Base-by-base conservation (phyloP, 116 monocot genomes). In the Posidonia oceanica region DNA sequence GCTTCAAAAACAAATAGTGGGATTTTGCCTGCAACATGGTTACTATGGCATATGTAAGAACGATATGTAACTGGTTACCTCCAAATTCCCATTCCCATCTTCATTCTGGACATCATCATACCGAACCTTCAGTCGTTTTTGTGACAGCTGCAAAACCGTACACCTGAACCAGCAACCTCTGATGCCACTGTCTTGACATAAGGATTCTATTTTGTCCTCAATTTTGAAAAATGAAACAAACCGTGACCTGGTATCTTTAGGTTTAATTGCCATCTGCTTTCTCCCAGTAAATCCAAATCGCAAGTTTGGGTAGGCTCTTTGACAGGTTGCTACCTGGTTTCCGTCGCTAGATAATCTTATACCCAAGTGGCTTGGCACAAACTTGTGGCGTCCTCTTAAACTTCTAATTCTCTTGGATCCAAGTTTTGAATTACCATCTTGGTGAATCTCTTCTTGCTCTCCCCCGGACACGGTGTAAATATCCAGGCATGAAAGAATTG, bases 151-250 rank as follows among this genome's bases (percentile, higher is more conserved):
- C 51, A 87, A 72, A 66, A 97, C 80, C 37, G 83, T 87, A 71
- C 97, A 89, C 65, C 75, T 87, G 69, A 97, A 97, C 97, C 97
- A 97, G 76, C 97, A 97, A 17, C 97, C 97, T 77, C 92, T 83
- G 69, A 97, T 89, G 54, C 97, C 97, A 70, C 89, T 92, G 54
- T 97, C 97, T 79, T 92, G 92, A 76, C 93, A 89, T 60, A 97
- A 78, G n/a, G 84, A 22, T 67, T 97, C 97, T 73, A 97, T 82
- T 68, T 84, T 92, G 48, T 92, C 85, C 36, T 82, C 83, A 65
- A 80, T 57, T 23, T 64, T 74, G 62, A 80, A 97, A 23, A 83
- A 83, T 16, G 72, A 82, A 51, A 48, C 52, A 57, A 59, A 51
- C 56, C 62, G 41, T 75, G 71, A 76, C 8, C 55, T 61, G 5